Evolutionary conservation across 768 basidiomycete genomes (phyloP).

Genomic region (Termitomyces bulborhizus): DNA sequence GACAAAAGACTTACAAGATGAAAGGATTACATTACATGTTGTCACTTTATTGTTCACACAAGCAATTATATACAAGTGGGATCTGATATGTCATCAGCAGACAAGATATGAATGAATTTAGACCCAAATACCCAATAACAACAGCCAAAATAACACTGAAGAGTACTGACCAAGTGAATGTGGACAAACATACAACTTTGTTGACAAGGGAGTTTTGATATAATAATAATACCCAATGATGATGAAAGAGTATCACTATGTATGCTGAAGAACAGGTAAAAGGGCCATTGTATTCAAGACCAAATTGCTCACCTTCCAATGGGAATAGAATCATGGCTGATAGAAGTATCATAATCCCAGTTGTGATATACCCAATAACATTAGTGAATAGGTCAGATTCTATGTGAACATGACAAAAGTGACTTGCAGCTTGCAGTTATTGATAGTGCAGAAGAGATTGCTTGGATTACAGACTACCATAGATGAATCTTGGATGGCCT

Average conservation of each 20-base stretch:
- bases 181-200: background rate
- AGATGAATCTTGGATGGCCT: background rate
- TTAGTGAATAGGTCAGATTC: background rate
- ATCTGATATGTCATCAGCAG: background rate
- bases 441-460: background rate
- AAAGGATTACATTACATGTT: conserved; percentile 4
- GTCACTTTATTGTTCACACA: conserved; percentile 6
- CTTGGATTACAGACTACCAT: background rate
- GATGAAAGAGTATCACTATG: background rate
- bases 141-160: background rate
- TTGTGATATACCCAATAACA: background rate
- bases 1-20: background rate
- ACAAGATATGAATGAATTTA: background rate
- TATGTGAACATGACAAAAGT: background rate
- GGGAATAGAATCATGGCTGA: background rate
- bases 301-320: background rate
- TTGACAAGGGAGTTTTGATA: background rate
- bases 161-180: conserved; percentile 1
- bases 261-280: background rate
- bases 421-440: background rate
- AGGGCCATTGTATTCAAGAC: background rate
- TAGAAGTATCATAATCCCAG: background rate
- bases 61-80: conserved; percentile 1
- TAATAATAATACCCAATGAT: background rate
- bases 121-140: background rate